phyloP scores from a whole-genome alignment of 805 yeast genomes.

The Saccharomyces mikatae region DNA sequence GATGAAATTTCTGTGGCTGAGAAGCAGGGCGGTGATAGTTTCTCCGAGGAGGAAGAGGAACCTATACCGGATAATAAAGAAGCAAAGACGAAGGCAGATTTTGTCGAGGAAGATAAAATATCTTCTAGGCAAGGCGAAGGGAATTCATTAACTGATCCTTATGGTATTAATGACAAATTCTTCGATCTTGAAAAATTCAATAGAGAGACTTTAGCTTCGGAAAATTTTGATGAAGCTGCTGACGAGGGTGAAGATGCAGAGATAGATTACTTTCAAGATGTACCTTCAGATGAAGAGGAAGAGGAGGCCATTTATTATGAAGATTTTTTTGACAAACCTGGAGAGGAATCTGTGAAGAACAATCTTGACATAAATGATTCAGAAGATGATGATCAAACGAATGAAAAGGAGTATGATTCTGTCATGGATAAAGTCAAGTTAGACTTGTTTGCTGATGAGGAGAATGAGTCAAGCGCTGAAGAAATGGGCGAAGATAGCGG shows the following conservation, averaged over 20 bases:
- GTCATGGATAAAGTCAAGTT: constrained; percentile 54
- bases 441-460: constrained; percentile 49
- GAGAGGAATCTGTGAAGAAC: constrained; percentile 4
- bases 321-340: constrained; percentile 52
- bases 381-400: constrained; percentile 35
- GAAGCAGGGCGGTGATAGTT: constrained; percentile 25
- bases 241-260: constrained; percentile 42
- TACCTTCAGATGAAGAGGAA: constrained; percentile 43
- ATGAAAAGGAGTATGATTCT: constrained; percentile 53
- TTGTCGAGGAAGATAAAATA: constrained; percentile 21
- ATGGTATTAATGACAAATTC: constrained; percentile 73
- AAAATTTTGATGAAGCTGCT: constrained; percentile 36
- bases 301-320: constrained; percentile 52
- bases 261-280: constrained; percentile 43
- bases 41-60: constrained; percentile 14
- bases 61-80: constrained; percentile 25
- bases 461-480: constrained; percentile 16
- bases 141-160: constrained; percentile 38
- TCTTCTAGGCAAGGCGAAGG: constrained; percentile 3
- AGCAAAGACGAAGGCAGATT: constrained; percentile 24
- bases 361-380: constrained; percentile 5
- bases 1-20: constrained; percentile 23
- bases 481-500: constrained; percentile 21
- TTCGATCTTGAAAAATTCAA: constrained; percentile 82
- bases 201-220: constrained; percentile 61